These are phyloP conservation scores for Thermothielavioides terrestris DNA, from an alignment of 495 filamentous ascomycete species.

Conservation along the genomic window DNA sequence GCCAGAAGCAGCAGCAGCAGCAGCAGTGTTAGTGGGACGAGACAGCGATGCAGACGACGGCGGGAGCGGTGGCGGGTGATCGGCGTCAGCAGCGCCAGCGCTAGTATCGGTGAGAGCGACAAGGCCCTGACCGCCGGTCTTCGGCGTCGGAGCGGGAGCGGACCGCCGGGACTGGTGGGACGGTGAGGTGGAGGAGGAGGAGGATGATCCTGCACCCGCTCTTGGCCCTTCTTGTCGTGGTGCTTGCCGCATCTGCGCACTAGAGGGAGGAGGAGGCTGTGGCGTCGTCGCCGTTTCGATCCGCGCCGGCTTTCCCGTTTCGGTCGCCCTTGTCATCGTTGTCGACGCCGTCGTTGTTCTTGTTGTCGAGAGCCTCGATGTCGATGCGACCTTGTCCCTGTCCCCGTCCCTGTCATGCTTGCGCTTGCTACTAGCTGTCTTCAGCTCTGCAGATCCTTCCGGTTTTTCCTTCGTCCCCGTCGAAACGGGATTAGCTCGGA, in stretches of 20 bases:
- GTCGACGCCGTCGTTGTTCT: no score
- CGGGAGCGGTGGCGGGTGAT: no score
- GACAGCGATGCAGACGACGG: no score
- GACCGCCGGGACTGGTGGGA: slow-evolving; percentile 12
- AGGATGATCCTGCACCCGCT: no score
- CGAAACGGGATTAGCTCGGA: slow-evolving; percentile 5
- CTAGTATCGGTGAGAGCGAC: background rate
- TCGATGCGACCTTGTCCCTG: slow-evolving; percentile 1
- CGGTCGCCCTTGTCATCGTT: background rate
- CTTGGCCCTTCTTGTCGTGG: slow-evolving; percentile 1
- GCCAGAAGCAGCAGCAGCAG: background rate
- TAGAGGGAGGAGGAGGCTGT: no score
- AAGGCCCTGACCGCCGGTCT: slow-evolving; percentile 9
- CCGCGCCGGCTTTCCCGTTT: background rate
- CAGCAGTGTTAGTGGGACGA: no score
- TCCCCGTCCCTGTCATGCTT: slow-evolving; percentile 10
- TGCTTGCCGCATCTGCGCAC: background rate
- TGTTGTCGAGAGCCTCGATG: no score
- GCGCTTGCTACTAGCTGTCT: background rate
- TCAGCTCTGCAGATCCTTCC: slow-evolving; percentile 12
- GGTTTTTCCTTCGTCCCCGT: background rate
- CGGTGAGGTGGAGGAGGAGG: no score
- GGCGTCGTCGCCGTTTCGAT: background rate
- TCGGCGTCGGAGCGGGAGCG: slow-evolving; percentile 12
- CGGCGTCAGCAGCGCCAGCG: background rate